These are phyloP conservation scores for Suhomyces maxii DNA, from an alignment of 1,139 yeast genomes.

Conservation along the genomic window DNA sequence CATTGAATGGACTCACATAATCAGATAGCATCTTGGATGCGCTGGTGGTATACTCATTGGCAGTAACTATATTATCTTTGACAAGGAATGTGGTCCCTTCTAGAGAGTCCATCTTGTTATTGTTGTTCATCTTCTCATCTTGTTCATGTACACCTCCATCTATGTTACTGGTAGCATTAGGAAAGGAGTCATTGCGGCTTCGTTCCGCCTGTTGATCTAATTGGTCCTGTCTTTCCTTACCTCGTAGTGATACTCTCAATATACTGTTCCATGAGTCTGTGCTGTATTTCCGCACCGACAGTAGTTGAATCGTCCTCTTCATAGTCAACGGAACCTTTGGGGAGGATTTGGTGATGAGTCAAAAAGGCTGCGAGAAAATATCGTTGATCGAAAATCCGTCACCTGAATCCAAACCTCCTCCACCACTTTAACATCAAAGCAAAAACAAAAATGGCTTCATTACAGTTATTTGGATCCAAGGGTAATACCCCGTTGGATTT, in stretches of 20 bases:
- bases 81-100: constrained; percentile 20
- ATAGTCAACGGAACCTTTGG: neutral
- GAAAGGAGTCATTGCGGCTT: neutral
- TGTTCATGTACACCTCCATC: no score
- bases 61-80: constrained; percentile 80
- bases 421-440: neutral
- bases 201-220: neutral
- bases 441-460: constrained; percentile 1
- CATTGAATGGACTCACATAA: constrained; percentile 76
- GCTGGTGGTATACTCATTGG: constrained; percentile 68
- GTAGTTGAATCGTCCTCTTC: neutral
- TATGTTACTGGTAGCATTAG: neutral
- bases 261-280: neutral
- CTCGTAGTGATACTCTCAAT: neutral
- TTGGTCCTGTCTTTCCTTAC: no score
- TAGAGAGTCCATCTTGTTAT: neutral
- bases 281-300: neutral
- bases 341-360: neutral
- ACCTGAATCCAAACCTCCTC: neutral
- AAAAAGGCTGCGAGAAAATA: neutral
- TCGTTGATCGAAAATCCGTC: neutral
- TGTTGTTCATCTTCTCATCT: no score
- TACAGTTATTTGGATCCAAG: constrained; percentile 15
- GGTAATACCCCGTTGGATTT: constrained; percentile 32
- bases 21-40: constrained; percentile 60